phyloP scores from a whole-genome alignment of 495 filamentous ascomycete species.

The Trichodelitschia bisporula region DNA sequence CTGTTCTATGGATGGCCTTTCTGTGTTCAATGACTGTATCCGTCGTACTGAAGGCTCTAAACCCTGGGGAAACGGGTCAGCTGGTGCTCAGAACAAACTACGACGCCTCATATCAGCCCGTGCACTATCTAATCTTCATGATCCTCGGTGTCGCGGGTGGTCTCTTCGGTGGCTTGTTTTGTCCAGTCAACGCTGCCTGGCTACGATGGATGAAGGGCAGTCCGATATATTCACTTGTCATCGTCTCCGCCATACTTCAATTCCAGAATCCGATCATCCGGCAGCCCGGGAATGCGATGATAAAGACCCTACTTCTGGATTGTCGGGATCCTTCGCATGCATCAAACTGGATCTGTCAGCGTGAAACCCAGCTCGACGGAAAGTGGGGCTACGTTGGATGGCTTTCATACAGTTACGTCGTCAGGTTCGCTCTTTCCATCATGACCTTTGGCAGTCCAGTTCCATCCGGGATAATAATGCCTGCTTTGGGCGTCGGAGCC shows the following conservation, averaged over 20 bases:
- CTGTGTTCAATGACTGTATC: conserved; percentile 29
- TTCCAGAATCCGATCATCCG: conserved; percentile 28
- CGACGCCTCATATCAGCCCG: conserved; percentile 23
- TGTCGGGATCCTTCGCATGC: conserved; percentile 13
- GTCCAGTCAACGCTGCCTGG: conserved; percentile 29
- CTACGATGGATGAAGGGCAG: conserved; percentile 27
- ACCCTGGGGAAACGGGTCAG: conserved; percentile 32
- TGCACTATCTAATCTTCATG: conserved; percentile 31
- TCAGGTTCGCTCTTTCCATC: conserved; percentile 28
- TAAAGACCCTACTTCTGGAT: conserved; percentile 28
- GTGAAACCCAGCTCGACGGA: conserved; percentile 14
- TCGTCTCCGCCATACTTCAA: conserved; percentile 26
- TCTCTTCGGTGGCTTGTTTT: conserved; percentile 30
- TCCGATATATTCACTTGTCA: conserved; percentile 23
- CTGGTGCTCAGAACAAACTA: conserved; percentile 33
- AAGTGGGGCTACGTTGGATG: conserved; percentile 20
- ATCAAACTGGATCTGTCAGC: conserved; percentile 22
- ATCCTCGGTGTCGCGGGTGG: conserved; percentile 29
- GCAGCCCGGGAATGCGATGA: conserved; percentile 26
- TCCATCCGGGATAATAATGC: conserved; percentile 32
- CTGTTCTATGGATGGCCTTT: conserved; percentile 31
- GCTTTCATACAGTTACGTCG: conserved; percentile 25
- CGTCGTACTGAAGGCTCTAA: conserved; percentile 26
- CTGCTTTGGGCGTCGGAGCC: conserved; percentile 29
- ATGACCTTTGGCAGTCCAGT: conserved; percentile 33